Conservation (phyloP, 2,329 filamentous ascomycete species). For the Beauveria brongniartii region DNA sequence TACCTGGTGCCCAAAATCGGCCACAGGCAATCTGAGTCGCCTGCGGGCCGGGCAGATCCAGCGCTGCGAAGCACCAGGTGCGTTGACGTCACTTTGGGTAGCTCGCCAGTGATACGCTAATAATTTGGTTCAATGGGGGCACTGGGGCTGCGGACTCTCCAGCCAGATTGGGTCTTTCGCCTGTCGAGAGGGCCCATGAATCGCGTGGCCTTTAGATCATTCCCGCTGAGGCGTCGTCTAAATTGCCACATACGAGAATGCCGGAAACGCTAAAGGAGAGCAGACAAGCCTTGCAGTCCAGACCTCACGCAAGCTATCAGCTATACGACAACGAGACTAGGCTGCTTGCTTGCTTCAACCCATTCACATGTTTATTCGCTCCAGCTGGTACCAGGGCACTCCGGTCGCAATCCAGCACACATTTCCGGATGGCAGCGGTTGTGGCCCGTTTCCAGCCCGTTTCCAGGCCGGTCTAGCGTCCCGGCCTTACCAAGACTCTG, state of each 20-base stretch:
- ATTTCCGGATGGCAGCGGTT: constrained; percentile 9
- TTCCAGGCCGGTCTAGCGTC: constrained; percentile 18
- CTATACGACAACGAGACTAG: background rate
- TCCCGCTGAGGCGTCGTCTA: background rate
- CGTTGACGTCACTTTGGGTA: constrained; percentile 5
- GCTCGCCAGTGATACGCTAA: constrained; percentile 1
- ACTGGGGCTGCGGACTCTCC: background rate
- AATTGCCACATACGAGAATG: background rate
- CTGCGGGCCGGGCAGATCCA: constrained; percentile 8
- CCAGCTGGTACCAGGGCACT: background rate
- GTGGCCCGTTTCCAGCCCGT: background rate
- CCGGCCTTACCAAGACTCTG: constrained; percentile 15
- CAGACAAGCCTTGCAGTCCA: background rate
- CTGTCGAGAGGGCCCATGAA: background rate
- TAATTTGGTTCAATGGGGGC: background rate
- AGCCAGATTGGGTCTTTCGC: background rate
- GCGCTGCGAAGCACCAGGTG: background rate
- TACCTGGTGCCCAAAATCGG: background rate
- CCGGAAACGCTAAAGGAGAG: background rate
- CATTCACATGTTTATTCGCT: background rate
- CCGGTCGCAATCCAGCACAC: background rate
- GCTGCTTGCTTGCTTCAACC: background rate
- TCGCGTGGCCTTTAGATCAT: background rate
- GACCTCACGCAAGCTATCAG: background rate
- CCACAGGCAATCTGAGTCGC: constrained; percentile 9